Base-by-base conservation (phyloP, 83 land plant genomes). In the Picea abies region DNA sequence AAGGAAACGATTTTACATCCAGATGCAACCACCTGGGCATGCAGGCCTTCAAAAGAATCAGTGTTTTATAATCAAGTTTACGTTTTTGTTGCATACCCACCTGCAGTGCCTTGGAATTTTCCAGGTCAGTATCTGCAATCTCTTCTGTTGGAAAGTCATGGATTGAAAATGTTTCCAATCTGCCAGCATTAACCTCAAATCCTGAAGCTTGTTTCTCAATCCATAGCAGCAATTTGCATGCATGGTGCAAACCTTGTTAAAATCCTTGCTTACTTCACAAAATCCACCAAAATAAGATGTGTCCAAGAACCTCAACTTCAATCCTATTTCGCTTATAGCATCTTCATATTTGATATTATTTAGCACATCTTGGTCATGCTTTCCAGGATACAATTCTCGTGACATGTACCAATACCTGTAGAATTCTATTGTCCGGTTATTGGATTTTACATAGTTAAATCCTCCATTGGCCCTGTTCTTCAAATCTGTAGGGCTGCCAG, bases 361-460 rank as follows among this genome's bases (percentile, higher is more conserved):
- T 16, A 91, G 82, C 47, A 91, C 93, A 82, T 91, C 93, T 68
- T 91, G 93, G 60, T 91, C 93, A 79, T 91, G 93, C 79, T 82
- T 78, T 17, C 84, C 86, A 49, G 92, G 92, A 84, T 88, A 84
- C 19, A 61, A 82, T 79, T 85, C 84, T 29, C 88, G 63, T 25
- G 95, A 89, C 64, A 81, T 62, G 66, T 90, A 88, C 96, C 95
- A 94, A 82, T 83, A 94, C 75, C 91, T 88, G 83, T 94, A 94
- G 47, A 94, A 94, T 69, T 88, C 88, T 61, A 92, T 85, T 39
- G 95, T 91, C 63, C 90, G 87, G 39, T 88, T 88, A 82, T 88
- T 94, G 10, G 96, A 87, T 68, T 83, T 92, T 10, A 89, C 96
- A 82, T 86, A 87, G 52, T 79, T 88, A 84, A 91, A 94, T 15